A percentile compares a stretch with the other conserved stretches of the same genome.
phyloP scores from a whole-genome alignment of 768 basidiomycete species.

The Boletus pseudo-olivaceus region DNA sequence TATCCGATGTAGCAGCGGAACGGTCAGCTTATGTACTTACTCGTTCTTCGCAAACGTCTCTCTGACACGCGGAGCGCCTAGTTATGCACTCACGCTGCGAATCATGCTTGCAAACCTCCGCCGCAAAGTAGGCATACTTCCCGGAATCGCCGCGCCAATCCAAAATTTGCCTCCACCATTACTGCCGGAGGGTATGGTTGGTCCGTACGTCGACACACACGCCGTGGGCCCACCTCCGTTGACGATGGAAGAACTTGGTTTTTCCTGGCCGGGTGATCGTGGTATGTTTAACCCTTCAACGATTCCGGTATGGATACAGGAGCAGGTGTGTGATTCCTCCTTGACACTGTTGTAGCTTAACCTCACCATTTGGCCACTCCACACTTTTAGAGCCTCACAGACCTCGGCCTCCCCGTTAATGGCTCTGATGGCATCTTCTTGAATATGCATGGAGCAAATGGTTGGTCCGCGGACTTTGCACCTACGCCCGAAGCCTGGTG shows the following conservation, averaged over 20 bases:
- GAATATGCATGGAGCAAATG: constrained; percentile 63
- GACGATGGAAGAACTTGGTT: constrained; percentile 83
- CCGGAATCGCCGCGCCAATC: constrained; percentile 44
- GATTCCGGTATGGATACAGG: constrained; percentile 90
- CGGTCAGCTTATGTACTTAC: constrained; percentile 42
- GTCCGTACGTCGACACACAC: constrained; percentile 52
- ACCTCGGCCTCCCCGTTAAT: constrained; percentile 88
- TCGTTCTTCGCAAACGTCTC: background rate
- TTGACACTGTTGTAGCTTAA: background rate
- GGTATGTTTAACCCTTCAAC: constrained; percentile 72
- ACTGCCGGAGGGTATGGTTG: constrained; percentile 56
- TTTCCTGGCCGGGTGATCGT: constrained; percentile 63
- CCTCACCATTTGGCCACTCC: background rate
- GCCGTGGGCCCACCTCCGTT: constrained; percentile 54
- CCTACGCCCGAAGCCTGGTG: constrained; percentile 85
- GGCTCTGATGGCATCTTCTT: constrained; percentile 91
- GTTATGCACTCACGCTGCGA: constrained; percentile 86
- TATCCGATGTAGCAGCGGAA: constrained; percentile 93
- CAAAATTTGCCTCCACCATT: constrained; percentile 52
- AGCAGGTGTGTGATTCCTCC: constrained; percentile 56
- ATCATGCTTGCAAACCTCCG: constrained; percentile 92
- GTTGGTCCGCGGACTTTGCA: constrained; percentile 74
- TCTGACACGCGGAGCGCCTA: constrained; percentile 28
- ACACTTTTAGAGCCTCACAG: constrained; percentile 67
- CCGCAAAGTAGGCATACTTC: constrained; percentile 73